phyloP scores from a whole-genome alignment of 2,329 filamentous ascomycete genomes.

The Didymella pomorum region DNA sequence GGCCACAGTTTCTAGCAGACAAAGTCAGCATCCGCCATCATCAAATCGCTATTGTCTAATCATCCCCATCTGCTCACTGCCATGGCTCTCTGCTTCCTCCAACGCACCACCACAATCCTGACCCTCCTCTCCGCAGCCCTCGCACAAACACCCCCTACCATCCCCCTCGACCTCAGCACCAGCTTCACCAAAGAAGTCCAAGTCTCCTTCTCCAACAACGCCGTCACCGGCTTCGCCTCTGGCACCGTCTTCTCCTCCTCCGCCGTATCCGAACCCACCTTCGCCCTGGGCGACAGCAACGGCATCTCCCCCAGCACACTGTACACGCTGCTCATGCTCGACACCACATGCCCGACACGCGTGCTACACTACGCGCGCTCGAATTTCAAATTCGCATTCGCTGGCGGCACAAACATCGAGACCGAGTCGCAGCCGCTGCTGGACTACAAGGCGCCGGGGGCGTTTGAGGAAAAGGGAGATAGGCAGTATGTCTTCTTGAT shows the following conservation, averaged over 20 bases:
- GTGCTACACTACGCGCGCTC: constrained; percentile 44
- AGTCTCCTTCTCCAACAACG: constrained; percentile 38
- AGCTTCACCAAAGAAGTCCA: constrained; percentile 42
- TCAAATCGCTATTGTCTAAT: neutral
- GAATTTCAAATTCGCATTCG: constrained; percentile 43
- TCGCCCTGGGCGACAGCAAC: constrained; percentile 46
- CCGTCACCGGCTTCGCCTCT: constrained; percentile 40
- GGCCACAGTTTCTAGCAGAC: neutral
- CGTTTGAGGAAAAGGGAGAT: constrained; percentile 43
- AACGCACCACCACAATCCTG: constrained; percentile 4
- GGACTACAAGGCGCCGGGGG: constrained; percentile 43
- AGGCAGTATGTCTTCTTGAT: constrained; percentile 46
- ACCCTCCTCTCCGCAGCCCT: constrained; percentile 11
- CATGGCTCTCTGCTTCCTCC: constrained; percentile 27
- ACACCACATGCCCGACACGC: constrained; percentile 43
- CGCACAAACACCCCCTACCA: constrained; percentile 25
- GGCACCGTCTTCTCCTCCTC: constrained; percentile 38
- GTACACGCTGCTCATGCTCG: constrained; percentile 45
- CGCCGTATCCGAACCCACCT: constrained; percentile 42
- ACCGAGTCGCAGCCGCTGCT: constrained; percentile 27
- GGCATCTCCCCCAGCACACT: constrained; percentile 37
- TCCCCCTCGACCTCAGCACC: constrained; percentile 27
- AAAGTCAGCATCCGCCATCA: neutral
- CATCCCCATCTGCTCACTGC: neutral
- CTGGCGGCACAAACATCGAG: constrained; percentile 38